phyloP scores from a whole-genome alignment of 2,329 filamentous ascomycete genomes.

The Sarocladium strictum region DNA sequence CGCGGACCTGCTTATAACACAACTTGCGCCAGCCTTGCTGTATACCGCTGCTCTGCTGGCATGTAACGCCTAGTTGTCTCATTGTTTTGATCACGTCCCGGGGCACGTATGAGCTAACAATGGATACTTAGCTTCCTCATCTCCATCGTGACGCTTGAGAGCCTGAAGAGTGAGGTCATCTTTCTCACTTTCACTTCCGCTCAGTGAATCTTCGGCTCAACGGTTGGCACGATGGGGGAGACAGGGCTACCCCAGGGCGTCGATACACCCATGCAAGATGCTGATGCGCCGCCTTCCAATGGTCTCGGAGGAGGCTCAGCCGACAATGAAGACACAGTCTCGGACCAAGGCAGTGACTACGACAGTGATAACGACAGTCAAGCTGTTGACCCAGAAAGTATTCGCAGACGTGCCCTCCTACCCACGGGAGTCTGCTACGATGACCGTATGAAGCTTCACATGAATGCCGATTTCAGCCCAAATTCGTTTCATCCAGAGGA shows the following conservation, averaged over 20 bases:
- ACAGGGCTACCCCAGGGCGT: conserved; percentile 33
- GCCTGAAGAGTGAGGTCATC: neutral
- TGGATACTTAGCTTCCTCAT: neutral
- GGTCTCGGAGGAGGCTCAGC: conserved; percentile 3
- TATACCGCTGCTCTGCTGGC: too few species aligned
- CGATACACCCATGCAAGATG: conserved; percentile 39
- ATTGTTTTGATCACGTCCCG: too few species aligned
- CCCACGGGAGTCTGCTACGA: conserved; percentile 84
- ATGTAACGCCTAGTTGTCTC: too few species aligned
- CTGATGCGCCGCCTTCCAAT: conserved; percentile 15
- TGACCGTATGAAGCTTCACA: conserved; percentile 90
- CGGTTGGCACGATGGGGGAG: conserved; percentile 12
- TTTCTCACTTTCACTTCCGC: neutral
- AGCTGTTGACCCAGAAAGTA: conserved; percentile 24
- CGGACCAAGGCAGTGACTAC: conserved; percentile 27
- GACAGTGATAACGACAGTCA: conserved; percentile 30
- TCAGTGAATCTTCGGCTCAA: neutral
- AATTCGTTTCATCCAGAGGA: conserved; percentile 90
- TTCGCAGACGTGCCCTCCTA: conserved; percentile 43
- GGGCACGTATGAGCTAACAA: too few species aligned
- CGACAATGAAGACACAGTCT: conserved; percentile 27
- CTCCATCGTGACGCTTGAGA: neutral
- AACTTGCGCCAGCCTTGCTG: neutral
- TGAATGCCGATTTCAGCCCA: conserved; percentile 69
- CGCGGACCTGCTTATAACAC: neutral